Evolutionary conservation across 352 stramenopile genomes (phyloP).

Genomic region (Elongisporangium undulatum): DNA sequence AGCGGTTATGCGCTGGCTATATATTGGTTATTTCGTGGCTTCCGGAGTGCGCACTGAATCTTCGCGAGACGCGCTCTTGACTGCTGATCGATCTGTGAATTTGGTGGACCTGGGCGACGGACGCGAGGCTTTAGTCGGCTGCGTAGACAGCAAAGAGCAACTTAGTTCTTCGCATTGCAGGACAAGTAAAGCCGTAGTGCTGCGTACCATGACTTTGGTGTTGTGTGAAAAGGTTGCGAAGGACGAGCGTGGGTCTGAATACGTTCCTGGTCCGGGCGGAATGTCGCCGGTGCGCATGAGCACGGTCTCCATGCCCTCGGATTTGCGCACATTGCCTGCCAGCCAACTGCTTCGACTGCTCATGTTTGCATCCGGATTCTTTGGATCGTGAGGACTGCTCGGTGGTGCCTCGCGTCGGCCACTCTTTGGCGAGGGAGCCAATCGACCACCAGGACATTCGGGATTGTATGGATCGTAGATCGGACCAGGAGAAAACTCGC

Average conservation of each 20-base stretch:
- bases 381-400: constrained; percentile 33
- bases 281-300: constrained; percentile 70
- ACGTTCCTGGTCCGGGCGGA: constrained; percentile 60
- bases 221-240: constrained; percentile 79
- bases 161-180: constrained; percentile 1
- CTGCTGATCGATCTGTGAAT: not conserved
- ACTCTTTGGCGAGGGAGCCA: constrained; percentile 48
- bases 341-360: constrained; percentile 81
- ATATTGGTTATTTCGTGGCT: not conserved
- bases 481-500: constrained; percentile 78
- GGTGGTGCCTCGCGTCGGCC: constrained; percentile 28
- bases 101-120: constrained; percentile 14
- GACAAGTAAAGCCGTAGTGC: constrained; percentile 3
- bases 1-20: not conserved
- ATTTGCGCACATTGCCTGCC: constrained; percentile 70
- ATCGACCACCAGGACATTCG: constrained; percentile 51
- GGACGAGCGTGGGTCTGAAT: constrained; percentile 62
- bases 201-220: constrained; percentile 37
- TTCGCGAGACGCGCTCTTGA: not conserved
- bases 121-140: constrained; percentile 10
- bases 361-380: constrained; percentile 70
- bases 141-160: not conserved
- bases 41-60: not conserved
- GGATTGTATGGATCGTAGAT: constrained; percentile 79
- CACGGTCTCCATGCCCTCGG: constrained; percentile 65